Evolutionary conservation across 306 rosid genomes (phyloP).

Genomic region (Ammopiptanthus mongolicus): DNA sequence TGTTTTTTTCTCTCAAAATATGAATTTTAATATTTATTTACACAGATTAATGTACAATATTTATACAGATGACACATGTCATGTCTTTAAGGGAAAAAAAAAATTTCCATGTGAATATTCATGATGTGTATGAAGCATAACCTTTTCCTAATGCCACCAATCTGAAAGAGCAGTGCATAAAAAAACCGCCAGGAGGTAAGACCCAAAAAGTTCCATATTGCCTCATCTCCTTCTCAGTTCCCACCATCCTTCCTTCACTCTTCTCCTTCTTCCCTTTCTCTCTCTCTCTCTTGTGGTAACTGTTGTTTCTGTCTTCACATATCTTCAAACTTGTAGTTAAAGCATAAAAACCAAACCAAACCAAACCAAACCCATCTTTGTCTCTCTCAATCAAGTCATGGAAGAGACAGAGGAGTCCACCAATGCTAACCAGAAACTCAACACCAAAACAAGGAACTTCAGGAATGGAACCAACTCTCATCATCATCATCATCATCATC

Average conservation of each 20-base stretch:
- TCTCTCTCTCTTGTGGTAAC: constrained; percentile 34
- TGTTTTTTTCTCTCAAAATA: too few species aligned
- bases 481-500: constrained; percentile 41
- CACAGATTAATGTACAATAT: too few species aligned
- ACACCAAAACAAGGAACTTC: constrained; percentile 42
- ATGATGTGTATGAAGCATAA: too few species aligned
- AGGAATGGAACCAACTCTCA: constrained; percentile 43
- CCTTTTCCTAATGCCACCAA: not conserved
- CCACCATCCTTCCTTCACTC: not conserved
- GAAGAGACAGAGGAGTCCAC: constrained; percentile 69
- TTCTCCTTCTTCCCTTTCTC: not conserved
- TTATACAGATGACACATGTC: too few species aligned
- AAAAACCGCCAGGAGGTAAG: constrained; percentile 34
- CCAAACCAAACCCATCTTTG: not conserved
- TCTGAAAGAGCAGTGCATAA: constrained; percentile 14
- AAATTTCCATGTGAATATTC: too few species aligned
- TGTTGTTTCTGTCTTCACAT: constrained; percentile 39
- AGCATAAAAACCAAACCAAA: constrained; percentile 1
- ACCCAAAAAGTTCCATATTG: constrained; percentile 30
- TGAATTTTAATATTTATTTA: too few species aligned
- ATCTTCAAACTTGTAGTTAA: constrained; percentile 24
- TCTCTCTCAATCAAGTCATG: constrained; percentile 45
- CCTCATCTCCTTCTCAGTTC: not conserved
- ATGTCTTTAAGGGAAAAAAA: too few species aligned
- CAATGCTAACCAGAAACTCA: constrained; percentile 59